Conservation (phyloP, 352 stramenopile species). For the Saprolegnia diclina region DNA sequence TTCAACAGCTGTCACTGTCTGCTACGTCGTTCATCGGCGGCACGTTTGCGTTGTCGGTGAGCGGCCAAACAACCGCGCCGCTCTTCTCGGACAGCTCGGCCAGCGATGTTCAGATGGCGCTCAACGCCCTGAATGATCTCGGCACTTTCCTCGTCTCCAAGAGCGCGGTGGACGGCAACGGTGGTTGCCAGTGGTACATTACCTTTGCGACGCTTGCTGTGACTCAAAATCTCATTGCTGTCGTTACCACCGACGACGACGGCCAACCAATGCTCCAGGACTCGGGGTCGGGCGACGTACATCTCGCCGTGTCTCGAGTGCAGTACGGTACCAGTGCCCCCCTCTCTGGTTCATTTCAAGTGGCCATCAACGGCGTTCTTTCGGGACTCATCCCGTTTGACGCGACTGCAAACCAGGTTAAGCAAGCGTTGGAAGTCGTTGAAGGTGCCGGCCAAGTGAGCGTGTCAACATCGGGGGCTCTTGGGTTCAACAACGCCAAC, state of each 20-base stretch:
- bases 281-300: slow-evolving; percentile 10
- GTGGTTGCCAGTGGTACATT: slow-evolving; percentile 12
- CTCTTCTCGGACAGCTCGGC: slow-evolving; percentile 7
- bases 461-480: neutral
- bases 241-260: neutral
- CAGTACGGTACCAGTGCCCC: neutral
- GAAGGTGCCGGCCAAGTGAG: neutral
- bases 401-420: slow-evolving; percentile 1
- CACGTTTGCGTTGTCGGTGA: neutral
- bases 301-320: slow-evolving; percentile 7
- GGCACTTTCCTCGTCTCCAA: slow-evolving; percentile 15
- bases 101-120: neutral
- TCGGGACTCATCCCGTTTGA: slow-evolving; percentile 19
- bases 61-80: slow-evolving; percentile 7
- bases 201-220: slow-evolving; percentile 19
- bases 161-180: neutral
- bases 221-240: slow-evolving; percentile 15
- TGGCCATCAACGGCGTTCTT: slow-evolving; percentile 2
- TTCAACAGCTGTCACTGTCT: slow-evolving; percentile 12
- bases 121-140: slow-evolving; percentile 12
- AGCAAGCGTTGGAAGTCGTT: slow-evolving; percentile 7
- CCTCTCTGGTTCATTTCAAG: slow-evolving; percentile 4
- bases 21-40: slow-evolving; percentile 21
- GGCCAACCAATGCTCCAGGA: slow-evolving; percentile 13
- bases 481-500: slow-evolving; percentile 24